Conservation (phyloP, 345 rosid species). For the Toxicodendron radicans region DNA sequence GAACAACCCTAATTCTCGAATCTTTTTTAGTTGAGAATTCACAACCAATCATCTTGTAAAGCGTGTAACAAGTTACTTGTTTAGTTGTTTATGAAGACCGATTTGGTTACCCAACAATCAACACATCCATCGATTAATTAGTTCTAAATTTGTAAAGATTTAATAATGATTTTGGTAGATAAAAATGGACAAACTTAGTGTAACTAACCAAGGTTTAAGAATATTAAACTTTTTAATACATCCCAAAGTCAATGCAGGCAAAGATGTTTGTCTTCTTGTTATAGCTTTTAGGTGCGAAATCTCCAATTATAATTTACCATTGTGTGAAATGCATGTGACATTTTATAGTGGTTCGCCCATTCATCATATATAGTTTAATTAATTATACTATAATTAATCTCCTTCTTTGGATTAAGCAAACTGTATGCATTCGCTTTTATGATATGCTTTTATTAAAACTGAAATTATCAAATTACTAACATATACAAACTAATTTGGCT, state of each 20-base stretch:
- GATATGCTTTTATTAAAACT: too few species aligned
- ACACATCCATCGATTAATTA: too few species aligned
- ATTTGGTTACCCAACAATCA: constrained; percentile 3
- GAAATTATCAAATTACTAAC: too few species aligned
- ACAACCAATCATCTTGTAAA: not conserved
- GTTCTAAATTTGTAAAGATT: too few species aligned
- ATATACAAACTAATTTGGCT: too few species aligned
- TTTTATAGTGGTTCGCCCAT: not conserved
- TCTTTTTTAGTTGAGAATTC: not conserved
- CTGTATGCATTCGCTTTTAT: too few species aligned
- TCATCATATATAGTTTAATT: not conserved
- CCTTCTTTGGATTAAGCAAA: not conserved
- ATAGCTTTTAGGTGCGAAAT: constrained; percentile 2
- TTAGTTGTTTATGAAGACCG: not conserved
- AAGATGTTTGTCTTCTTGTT: not conserved
- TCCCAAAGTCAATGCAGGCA: constrained; percentile 8
- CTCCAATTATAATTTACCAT: not conserved
- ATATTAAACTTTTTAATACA: not conserved
- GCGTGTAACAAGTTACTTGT: not conserved
- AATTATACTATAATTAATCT: too few species aligned
- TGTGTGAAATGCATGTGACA: not conserved
- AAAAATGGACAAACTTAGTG: not conserved
- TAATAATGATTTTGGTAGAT: too few species aligned
- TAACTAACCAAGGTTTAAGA: not conserved
- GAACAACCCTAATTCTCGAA: not conserved